These are phyloP conservation scores for Phascolomyces articulosus DNA, from an alignment of 371 early-diverging fungal genomes.

Conservation along the genomic window DNA sequence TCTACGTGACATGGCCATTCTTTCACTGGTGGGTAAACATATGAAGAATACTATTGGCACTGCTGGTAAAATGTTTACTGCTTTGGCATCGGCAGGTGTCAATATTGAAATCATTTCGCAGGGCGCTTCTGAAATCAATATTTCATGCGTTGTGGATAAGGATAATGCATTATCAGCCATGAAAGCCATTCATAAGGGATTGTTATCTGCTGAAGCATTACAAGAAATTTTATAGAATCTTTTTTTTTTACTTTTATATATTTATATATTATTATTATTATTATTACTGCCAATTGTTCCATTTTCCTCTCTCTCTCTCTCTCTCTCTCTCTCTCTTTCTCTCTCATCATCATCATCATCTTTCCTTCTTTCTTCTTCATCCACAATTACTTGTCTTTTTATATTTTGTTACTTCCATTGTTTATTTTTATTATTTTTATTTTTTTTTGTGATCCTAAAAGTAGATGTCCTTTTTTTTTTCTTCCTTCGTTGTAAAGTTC, in stretches of 20 bases:
- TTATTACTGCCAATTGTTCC: background rate
- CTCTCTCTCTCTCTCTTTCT: background rate
- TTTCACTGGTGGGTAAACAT: conserved; percentile 94
- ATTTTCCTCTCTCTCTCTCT: too few relatives aligned
- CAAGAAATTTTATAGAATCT: background rate
- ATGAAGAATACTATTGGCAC: conserved; percentile 96
- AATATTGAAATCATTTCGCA: conserved; percentile 99
- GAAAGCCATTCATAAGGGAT: conserved; percentile 84
- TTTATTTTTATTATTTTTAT: too few relatives aligned
- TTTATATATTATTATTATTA: background rate
- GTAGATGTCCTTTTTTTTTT: background rate
- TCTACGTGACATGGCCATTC: conserved; percentile 85
- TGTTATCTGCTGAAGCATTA: conserved; percentile 37
- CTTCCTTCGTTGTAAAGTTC: too few relatives aligned
- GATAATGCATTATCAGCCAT: conserved; percentile 73
- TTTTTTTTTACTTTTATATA: background rate
- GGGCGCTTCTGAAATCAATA: conserved; percentile 97
- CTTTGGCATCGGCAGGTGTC: conserved; percentile 84
- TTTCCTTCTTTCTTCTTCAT: too few relatives aligned
- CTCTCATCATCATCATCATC: too few relatives aligned
- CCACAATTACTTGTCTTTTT: too few relatives aligned
- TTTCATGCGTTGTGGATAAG: conserved; percentile 92
- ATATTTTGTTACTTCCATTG: too few relatives aligned
- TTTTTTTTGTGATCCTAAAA: background rate
- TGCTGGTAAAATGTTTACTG: conserved; percentile 92